Conservation (phyloP, 1,284 basidiomycete species). For the Tremellales sp. region DNA sequence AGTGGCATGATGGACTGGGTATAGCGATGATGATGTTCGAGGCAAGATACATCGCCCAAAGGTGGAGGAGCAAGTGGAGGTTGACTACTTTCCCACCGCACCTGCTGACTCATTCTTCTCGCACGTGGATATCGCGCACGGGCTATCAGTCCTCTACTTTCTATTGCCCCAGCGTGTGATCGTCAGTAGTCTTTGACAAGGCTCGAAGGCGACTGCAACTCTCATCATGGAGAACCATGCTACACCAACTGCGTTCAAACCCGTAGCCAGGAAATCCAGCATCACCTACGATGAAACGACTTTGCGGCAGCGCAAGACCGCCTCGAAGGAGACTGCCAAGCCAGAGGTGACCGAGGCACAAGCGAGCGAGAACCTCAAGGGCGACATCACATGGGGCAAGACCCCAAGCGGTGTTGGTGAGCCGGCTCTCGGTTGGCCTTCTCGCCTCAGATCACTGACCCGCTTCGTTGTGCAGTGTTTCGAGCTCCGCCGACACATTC, state of each 20-base stretch:
- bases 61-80: too few species aligned
- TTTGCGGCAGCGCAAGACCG: neutral
- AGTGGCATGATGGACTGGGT: conserved; percentile 22
- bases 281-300: conserved; percentile 1
- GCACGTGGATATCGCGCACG: too few species aligned
- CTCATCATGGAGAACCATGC: too few species aligned
- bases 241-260: too few species aligned
- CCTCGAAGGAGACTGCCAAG: neutral
- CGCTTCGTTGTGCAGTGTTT: conserved; percentile 63
- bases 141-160: too few species aligned
- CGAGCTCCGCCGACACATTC: conserved; percentile 92
- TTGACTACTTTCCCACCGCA: too few species aligned
- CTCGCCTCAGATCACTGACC: neutral
- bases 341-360: neutral
- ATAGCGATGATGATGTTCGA: conserved; percentile 1
- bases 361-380: conserved; percentile 13
- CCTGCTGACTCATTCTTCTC: too few species aligned
- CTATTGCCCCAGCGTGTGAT: too few species aligned
- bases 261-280: too few species aligned
- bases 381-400: conserved; percentile 78
- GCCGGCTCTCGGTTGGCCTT: conserved; percentile 23
- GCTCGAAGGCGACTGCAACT: too few species aligned
- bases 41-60: neutral
- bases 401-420: conserved; percentile 75
- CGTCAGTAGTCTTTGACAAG: too few species aligned